A percentile compares a stretch with the other conserved stretches of the same genome.
Evolutionary conservation across 2,329 filamentous ascomycete genomes (phyloP).

Genomic region (Sarocladium strictum): DNA sequence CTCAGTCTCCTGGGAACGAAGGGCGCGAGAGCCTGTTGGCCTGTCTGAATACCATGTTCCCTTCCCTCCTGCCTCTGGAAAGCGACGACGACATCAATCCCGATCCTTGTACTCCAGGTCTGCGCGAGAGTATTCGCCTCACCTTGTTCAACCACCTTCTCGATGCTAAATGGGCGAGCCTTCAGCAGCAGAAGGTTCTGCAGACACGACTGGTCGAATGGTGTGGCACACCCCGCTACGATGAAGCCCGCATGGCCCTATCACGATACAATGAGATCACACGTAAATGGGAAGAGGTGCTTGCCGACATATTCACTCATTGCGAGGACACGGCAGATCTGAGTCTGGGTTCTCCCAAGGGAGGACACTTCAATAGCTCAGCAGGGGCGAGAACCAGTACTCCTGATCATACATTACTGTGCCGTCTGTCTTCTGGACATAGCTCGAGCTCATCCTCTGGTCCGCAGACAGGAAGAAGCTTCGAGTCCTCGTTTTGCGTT

Average conservation of each 20-base stretch:
- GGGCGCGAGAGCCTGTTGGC: conserved; percentile 22
- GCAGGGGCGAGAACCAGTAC: background rate
- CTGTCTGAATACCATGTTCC: conserved; percentile 29
- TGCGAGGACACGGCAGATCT: background rate
- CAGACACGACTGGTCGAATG: conserved; percentile 25
- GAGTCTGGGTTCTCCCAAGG: background rate
- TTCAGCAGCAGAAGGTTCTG: conserved; percentile 18
- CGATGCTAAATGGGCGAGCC: conserved; percentile 16
- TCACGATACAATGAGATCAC: conserved; percentile 25
- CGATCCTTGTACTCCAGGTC: conserved; percentile 22
- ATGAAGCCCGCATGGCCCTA: conserved; percentile 21
- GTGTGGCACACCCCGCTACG: conserved; percentile 26
- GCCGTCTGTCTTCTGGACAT: background rate
- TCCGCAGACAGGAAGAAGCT: background rate
- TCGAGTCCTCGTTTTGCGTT: background rate
- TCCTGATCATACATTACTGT: background rate
- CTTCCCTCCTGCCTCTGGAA: conserved; percentile 18
- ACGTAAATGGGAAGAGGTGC: conserved; percentile 26
- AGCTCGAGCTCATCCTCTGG: conserved; percentile 5
- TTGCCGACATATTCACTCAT: background rate
- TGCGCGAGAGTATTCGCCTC: conserved; percentile 30
- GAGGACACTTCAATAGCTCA: background rate
- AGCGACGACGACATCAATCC: conserved; percentile 19
- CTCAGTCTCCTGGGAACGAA: background rate
- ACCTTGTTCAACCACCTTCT: conserved; percentile 28